These are phyloP conservation scores for Apiotrichum akiyoshidainum DNA, from an alignment of 1,284 basidiomycete species.

Conservation along the genomic window DNA sequence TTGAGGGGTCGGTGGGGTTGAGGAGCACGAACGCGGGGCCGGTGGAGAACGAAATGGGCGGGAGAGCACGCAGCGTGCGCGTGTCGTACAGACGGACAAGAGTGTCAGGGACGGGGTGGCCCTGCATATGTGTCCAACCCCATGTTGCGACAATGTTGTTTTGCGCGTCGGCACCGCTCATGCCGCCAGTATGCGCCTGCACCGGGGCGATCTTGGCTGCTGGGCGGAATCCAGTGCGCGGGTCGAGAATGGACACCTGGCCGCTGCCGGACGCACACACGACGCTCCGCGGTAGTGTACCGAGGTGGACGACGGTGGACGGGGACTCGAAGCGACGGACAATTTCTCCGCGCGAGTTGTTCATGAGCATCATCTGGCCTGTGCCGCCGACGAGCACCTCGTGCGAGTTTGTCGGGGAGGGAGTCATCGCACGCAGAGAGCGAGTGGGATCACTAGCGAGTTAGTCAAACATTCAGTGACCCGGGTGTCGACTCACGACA, in stretches of 20 bases:
- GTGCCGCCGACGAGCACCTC: conserved; percentile 62
- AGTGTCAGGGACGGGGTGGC: conserved; percentile 83
- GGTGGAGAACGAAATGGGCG: conserved; percentile 78
- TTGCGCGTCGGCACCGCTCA: conserved; percentile 74
- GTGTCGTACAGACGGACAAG: conserved; percentile 90
- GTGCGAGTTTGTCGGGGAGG: conserved; percentile 52
- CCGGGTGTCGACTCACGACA: conserved; percentile 31
- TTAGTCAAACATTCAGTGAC: no score
- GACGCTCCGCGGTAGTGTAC: conserved; percentile 50
- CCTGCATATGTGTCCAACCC: conserved; percentile 83
- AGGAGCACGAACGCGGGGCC: conserved; percentile 83
- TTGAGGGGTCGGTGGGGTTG: conserved; percentile 74
- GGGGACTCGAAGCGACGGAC: conserved; percentile 56
- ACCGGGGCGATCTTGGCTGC: conserved; percentile 56
- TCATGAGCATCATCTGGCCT: conserved; percentile 65
- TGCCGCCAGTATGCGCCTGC: conserved; percentile 73
- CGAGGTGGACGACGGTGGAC: conserved; percentile 43
- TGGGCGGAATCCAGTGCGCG: conserved; percentile 59
- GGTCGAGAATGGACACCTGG: conserved; percentile 76
- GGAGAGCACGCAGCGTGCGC: conserved; percentile 70
- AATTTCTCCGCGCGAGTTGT: conserved; percentile 67
- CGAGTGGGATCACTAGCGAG: conserved; percentile 36
- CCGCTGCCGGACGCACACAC: conserved; percentile 81
- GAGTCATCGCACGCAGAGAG: conserved; percentile 46
- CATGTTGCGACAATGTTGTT: conserved; percentile 79